Conservation (phyloP, 2,329 filamentous ascomycete species). For the Arthrobotrys musiformis region DNA sequence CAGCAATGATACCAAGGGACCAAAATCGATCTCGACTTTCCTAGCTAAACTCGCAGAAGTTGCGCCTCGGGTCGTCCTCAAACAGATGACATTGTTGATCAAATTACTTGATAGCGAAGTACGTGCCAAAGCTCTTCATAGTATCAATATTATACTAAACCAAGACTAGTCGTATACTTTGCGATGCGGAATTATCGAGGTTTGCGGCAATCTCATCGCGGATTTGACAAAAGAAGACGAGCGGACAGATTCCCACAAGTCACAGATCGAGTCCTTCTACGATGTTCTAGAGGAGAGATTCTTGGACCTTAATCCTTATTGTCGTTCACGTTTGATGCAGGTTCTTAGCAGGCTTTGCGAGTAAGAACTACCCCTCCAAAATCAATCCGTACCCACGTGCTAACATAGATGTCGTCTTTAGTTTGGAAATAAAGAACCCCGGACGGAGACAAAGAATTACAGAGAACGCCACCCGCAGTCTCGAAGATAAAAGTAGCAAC, state of each 20-base stretch:
- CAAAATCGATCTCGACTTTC: constrained; percentile 95
- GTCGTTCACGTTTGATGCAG: constrained; percentile 88
- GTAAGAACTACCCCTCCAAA: constrained; percentile 14
- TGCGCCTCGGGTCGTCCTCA: constrained; percentile 89
- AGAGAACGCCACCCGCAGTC: constrained; percentile 84
- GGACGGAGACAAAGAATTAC: constrained; percentile 89
- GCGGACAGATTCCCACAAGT: constrained; percentile 89
- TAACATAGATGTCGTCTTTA: not conserved
- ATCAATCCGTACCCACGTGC: not conserved
- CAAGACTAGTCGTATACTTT: constrained; percentile 81
- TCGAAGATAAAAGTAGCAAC: constrained; percentile 98
- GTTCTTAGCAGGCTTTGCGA: constrained; percentile 86
- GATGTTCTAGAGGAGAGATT: constrained; percentile 96
- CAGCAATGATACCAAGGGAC: constrained; percentile 91
- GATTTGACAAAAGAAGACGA: constrained; percentile 87
- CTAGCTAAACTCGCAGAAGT: constrained; percentile 93
- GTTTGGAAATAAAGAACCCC: constrained; percentile 90
- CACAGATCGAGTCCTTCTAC: constrained; percentile 95
- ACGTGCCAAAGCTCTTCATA: not conserved
- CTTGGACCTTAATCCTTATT: constrained; percentile 95
- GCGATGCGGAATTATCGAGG: constrained; percentile 91
- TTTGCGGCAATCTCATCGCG: constrained; percentile 92
- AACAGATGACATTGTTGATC: constrained; percentile 94
- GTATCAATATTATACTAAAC: constrained; percentile 25
- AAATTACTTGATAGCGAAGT: constrained; percentile 96